phyloP scores from a whole-genome alignment of 257 asterid species.

The Plantago major region DNA sequence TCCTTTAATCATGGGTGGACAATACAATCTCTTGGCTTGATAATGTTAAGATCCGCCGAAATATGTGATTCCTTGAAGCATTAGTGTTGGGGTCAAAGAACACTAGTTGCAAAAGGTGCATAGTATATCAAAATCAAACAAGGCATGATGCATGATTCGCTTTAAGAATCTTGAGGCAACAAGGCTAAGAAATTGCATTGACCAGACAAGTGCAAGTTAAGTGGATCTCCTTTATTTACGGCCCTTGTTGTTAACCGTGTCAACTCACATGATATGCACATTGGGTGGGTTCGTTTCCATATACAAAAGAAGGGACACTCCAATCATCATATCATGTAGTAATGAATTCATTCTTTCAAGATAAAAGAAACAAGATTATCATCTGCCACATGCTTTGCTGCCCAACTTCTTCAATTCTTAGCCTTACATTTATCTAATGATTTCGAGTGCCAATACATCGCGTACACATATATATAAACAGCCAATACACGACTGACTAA shows the following conservation, averaged over 20 bases:
- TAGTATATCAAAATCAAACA: background rate
- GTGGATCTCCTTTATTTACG: slow-evolving; percentile 22
- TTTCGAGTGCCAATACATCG: too few relatives aligned
- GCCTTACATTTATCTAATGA: too few relatives aligned
- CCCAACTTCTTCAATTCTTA: background rate
- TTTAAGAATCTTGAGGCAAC: slow-evolving; percentile 19
- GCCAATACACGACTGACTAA: too few relatives aligned
- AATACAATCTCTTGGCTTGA: background rate
- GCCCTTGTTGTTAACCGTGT: slow-evolving; percentile 7
- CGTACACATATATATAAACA: too few relatives aligned
- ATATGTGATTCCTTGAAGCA: background rate
- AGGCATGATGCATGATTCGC: slow-evolving; percentile 20
- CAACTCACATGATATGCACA: slow-evolving; percentile 14
- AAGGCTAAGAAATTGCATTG: slow-evolving; percentile 21
- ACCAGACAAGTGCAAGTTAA: slow-evolving; percentile 15
- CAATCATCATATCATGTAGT: background rate
- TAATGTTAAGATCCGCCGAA: background rate
- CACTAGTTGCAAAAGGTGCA: slow-evolving; percentile 15
- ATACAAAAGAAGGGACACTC: too few relatives aligned
- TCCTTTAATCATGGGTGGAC: too few relatives aligned
- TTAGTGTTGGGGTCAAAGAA: slow-evolving; percentile 25
- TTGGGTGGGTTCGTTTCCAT: too few relatives aligned
- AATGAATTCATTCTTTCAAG: background rate
- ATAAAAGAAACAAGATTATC: slow-evolving; percentile 1
- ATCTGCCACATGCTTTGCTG: background rate